phyloP scores from a whole-genome alignment of 2,329 filamentous ascomycete genomes.

The Bisporella sp. region DNA sequence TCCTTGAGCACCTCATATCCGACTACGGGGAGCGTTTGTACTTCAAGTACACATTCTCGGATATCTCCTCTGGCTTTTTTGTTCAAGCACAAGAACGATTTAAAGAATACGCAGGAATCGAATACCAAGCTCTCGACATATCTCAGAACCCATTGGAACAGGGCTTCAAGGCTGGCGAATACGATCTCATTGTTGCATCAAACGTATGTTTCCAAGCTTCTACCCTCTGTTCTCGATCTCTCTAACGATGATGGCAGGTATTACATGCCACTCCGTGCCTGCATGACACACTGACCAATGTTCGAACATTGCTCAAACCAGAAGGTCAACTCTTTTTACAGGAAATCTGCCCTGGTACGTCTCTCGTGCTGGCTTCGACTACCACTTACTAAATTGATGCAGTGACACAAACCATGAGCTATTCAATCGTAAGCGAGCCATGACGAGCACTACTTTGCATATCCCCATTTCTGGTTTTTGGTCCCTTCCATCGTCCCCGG shows the following conservation, averaged over 20 bases:
- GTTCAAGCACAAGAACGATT: no score
- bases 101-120: no score
- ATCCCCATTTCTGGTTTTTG: no score
- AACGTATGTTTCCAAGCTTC: constrained; percentile 11
- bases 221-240: not conserved
- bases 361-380: not conserved
- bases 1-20: not conserved
- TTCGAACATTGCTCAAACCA: not conserved
- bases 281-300: not conserved
- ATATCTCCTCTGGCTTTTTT: no score
- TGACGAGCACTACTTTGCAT: no score
- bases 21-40: no score
- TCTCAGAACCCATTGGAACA: no score
- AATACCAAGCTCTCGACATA: no score
- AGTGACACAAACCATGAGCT: not conserved
- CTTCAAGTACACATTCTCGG: no score
- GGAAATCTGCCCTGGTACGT: not conserved
- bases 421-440: not conserved
- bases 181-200: not conserved
- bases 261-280: not conserved
- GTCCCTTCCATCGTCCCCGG: no score
- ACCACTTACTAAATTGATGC: not conserved
- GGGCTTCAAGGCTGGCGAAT: no score
- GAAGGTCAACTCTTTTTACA: not conserved
- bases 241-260: not conserved